Conservation (phyloP, 495 filamentous ascomycete genomes). For the Haplographium delicatum region DNA sequence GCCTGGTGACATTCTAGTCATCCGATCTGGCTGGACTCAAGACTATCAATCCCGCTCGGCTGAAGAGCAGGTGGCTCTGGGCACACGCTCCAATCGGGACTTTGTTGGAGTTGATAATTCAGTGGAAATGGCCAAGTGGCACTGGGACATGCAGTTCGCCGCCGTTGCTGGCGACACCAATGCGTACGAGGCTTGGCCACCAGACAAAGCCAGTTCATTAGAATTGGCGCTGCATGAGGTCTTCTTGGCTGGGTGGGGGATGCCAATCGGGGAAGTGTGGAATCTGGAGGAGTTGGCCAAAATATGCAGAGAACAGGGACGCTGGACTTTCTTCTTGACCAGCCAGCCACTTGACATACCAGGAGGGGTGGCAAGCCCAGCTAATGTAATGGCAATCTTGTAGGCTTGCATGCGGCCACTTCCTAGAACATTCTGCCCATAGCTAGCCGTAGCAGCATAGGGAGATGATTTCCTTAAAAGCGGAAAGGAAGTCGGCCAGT, state of each 20-base stretch:
- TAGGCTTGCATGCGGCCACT: conserved; percentile 2
- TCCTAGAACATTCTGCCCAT: neutral
- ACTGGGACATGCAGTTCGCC: conserved; percentile 1
- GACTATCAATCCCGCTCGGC: neutral
- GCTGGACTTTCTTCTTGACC: conserved; percentile 22
- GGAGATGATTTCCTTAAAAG: no score
- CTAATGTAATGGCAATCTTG: conserved; percentile 21
- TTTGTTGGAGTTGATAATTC: neutral
- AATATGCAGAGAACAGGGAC: conserved; percentile 10
- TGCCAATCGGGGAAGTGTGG: conserved; percentile 55
- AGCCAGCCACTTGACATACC: conserved; percentile 16
- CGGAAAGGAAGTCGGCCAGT: no score
- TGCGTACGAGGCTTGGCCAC: neutral
- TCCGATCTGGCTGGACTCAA: conserved; percentile 29
- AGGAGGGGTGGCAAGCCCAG: conserved; percentile 15
- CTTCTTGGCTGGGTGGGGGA: conserved; percentile 49
- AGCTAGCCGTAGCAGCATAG: no score
- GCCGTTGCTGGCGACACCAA: conserved; percentile 1
- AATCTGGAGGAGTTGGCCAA: conserved; percentile 43
- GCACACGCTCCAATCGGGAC: neutral
- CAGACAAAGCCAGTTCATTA: no score
- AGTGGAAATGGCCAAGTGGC: neutral
- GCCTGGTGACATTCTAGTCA: conserved; percentile 28
- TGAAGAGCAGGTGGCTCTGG: neutral
- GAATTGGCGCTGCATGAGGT: conserved; percentile 40